Evolutionary conservation across 176 grass and related monocot genomes (phyloP), one percentile per base, ranked within the genome.

Genomic region (Metroxylon sagu): DNA sequence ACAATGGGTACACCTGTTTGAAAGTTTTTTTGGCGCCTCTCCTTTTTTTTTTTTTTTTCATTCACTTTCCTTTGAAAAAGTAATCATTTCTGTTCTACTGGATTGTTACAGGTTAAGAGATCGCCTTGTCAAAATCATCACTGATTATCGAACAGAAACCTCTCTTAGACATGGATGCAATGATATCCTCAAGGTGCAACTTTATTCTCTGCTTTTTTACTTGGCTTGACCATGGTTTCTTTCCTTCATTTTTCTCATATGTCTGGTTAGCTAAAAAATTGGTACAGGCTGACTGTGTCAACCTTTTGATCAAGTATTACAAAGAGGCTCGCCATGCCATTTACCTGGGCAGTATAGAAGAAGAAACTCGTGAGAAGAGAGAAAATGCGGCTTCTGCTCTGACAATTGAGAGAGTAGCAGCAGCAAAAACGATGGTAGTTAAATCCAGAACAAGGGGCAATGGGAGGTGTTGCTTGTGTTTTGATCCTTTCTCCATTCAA

Each of bases 141-240:
- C 87, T 8, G 84, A 98, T 69, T 98, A 98, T 68, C 81, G 87
- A 73, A 98, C 93, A 29, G 93, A 98, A 81, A 98, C 87, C 49
- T 98, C 93, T 50, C 76, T 98, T 48, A 71, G 93, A 27, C 77
- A 92, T 60, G 93, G 93, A 69, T 98, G 93, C 73, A 98, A 98
- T 25, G 87, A 85, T 82, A 98, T 98, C 73, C 84, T 98, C 29
- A 98, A 92, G 93, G 93, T 77, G 30, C 50, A 10, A 6, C 62
- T 67, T 55, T 19, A 60, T 53, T 14, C 50, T 79, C 15, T 61
- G 8, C 3, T 35, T 19, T 57, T 29, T 48, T 69, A 15, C 52
- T 57, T 67, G 19, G 2, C 0, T 43, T 3, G 35, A 43, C 35
- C 48, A 35, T 19, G 12, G 26, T 1, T 61, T 74, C 10, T 68